A percentile compares a stretch with the other conserved stretches of the same genome.
phyloP scores from a whole-genome alignment of 768 basidiomycete genomes.

The Panaeolus papilionaceus region DNA sequence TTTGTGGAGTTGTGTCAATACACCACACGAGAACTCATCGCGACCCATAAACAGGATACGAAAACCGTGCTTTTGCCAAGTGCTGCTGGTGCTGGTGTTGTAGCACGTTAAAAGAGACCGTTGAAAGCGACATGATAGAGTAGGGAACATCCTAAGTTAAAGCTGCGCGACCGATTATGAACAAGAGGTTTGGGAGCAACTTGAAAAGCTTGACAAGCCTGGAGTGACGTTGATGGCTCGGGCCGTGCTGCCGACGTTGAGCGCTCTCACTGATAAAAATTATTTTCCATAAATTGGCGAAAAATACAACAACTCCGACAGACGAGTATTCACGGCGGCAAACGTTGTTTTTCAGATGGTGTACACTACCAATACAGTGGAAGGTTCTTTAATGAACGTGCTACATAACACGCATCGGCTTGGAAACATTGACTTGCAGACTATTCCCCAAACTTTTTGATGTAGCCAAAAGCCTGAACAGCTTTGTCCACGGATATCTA shows the following conservation, averaged over 20 bases:
- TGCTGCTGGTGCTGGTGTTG: background rate
- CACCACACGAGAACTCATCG: constrained; percentile 84
- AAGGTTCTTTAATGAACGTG: background rate
- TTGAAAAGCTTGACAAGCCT: background rate
- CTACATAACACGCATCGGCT: constrained; percentile 12
- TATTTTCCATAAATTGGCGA: no score
- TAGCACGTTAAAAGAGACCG: background rate
- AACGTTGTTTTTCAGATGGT: background rate
- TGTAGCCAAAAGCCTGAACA: constrained; percentile 4
- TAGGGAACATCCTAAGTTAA: background rate
- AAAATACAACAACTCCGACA: no score
- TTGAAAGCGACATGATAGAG: background rate
- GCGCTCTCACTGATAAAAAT: background rate
- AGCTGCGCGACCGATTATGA: background rate
- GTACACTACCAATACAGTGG: background rate
- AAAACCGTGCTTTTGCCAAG: constrained; percentile 43
- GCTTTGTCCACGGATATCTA: constrained; percentile 11
- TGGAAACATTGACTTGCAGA: constrained; percentile 1
- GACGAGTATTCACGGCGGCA: background rate
- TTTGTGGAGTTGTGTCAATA: constrained; percentile 66
- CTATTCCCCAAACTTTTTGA: background rate
- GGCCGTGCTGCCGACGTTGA: background rate
- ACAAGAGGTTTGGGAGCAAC: background rate
- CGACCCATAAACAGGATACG: constrained; percentile 90
- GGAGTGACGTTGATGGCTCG: background rate